phyloP scores from a whole-genome alignment of 2,329 filamentous ascomycete genomes.

The Sclerotinia borealis region DNA sequence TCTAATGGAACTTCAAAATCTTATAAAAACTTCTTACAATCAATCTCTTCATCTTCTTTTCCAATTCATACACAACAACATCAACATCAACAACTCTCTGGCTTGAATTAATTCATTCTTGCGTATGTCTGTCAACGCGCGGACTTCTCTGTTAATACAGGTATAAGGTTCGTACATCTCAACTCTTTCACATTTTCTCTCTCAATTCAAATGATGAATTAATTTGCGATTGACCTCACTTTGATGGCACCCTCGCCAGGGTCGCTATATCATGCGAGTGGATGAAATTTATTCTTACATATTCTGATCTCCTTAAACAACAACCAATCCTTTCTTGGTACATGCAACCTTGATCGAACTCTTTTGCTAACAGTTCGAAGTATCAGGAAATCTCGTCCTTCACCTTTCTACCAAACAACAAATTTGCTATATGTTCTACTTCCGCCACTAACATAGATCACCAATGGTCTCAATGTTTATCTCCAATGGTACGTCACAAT shows the following conservation, averaged over 20 bases:
- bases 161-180: constrained; percentile 10
- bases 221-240: constrained; percentile 98
- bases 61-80: background rate
- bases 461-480: background rate
- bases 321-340: background rate
- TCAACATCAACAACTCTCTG: background rate
- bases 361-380: background rate
- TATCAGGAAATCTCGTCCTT: background rate
- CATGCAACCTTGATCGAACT: background rate
- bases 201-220: constrained; percentile 68
- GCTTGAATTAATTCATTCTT: background rate
- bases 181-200: background rate
- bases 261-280: constrained; percentile 69
- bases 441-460: background rate
- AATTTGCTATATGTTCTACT: background rate
- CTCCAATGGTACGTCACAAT: background rate
- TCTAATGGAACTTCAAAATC: background rate
- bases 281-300: constrained; percentile 99
- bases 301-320: constrained; percentile 63
- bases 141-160: background rate
- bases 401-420: background rate
- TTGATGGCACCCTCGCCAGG: constrained; percentile 87
- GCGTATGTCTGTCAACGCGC: background rate
- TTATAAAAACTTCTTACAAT: background rate
- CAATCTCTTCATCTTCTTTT: background rate